Percentiles rank a stretch among this genome's conserved stretches.
Conservation (phyloP, 2,329 filamentous ascomycete genomes). For the Xenoacremonium recifei region DNA sequence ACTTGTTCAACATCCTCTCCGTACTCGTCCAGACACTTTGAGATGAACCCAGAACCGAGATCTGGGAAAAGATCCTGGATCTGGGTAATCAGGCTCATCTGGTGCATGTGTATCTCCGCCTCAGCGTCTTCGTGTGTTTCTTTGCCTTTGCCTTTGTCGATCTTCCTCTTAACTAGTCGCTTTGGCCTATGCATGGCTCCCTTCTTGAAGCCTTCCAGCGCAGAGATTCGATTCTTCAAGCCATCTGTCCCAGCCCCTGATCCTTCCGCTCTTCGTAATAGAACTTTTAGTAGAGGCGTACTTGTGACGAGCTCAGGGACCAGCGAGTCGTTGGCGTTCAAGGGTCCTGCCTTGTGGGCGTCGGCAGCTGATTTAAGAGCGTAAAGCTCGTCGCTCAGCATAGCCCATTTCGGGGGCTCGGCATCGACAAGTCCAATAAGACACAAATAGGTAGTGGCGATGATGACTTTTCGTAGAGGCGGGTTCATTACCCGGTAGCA, state of each 20-base stretch:
- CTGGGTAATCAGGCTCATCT: constrained; percentile 80
- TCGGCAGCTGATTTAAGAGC: constrained; percentile 72
- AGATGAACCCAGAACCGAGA: constrained; percentile 78
- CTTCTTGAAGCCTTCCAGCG: constrained; percentile 60
- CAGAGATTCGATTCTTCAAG: constrained; percentile 58
- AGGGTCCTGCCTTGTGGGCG: constrained; percentile 54
- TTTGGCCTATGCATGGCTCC: constrained; percentile 51
- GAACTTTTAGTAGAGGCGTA: constrained; percentile 69
- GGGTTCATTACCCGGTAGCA: constrained; percentile 66
- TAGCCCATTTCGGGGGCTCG: constrained; percentile 66
- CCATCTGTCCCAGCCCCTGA: constrained; percentile 51
- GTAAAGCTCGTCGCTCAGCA: constrained; percentile 81
- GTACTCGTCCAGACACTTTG: constrained; percentile 78
- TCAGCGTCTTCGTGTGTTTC: constrained; percentile 36
- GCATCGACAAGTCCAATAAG: constrained; percentile 68
- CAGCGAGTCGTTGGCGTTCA: constrained; percentile 66
- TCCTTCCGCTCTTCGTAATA: constrained; percentile 53
- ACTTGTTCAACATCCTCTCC: constrained; percentile 74
- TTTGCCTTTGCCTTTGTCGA: constrained; percentile 65
- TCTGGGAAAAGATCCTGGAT: constrained; percentile 94
- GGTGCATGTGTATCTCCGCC: constrained; percentile 68
- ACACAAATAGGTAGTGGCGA: constrained; percentile 73
- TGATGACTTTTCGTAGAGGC: constrained; percentile 63
- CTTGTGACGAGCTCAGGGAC: constrained; percentile 78
- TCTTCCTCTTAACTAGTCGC: constrained; percentile 50